Conservation (phyloP, 805 yeast genomes). For the Ogataea corticis region DNA sequence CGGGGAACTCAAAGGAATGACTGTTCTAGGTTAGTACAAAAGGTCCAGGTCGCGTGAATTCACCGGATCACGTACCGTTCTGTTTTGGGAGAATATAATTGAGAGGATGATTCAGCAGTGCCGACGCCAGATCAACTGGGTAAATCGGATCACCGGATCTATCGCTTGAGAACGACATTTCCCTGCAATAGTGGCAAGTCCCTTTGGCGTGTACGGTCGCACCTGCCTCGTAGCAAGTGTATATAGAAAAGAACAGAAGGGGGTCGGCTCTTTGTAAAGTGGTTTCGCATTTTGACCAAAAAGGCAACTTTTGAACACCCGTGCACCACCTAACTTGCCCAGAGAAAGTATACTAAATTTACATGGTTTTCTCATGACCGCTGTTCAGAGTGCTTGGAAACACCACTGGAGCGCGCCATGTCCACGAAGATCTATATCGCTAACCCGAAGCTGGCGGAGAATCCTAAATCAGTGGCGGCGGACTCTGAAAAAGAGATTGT, state of each 20-base stretch:
- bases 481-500: conserved; percentile 34
- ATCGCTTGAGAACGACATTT: neutral
- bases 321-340: no score
- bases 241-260: neutral
- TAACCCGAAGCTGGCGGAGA: neutral
- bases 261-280: neutral
- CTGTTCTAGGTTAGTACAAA: conserved; percentile 12
- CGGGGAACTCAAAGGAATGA: conserved; percentile 32
- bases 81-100: conserved; percentile 42
- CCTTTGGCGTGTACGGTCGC: no score
- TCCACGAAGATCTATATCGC: conserved; percentile 26
- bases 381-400: no score
- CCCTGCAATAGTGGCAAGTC: neutral
- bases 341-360: no score
- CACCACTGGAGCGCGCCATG: conserved; percentile 19
- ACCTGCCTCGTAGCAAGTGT: neutral
- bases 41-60: neutral
- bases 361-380: no score
- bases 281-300: neutral
- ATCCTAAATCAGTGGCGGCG: conserved; percentile 7
- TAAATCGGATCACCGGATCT: neutral
- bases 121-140: conserved; percentile 22
- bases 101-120: conserved; percentile 33
- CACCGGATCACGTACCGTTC: conserved; percentile 29
- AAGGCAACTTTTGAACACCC: conserved; percentile 1